Evolutionary conservation across 2,329 filamentous ascomycete genomes (phyloP).

Genomic region (Colletotrichum truncatum): DNA sequence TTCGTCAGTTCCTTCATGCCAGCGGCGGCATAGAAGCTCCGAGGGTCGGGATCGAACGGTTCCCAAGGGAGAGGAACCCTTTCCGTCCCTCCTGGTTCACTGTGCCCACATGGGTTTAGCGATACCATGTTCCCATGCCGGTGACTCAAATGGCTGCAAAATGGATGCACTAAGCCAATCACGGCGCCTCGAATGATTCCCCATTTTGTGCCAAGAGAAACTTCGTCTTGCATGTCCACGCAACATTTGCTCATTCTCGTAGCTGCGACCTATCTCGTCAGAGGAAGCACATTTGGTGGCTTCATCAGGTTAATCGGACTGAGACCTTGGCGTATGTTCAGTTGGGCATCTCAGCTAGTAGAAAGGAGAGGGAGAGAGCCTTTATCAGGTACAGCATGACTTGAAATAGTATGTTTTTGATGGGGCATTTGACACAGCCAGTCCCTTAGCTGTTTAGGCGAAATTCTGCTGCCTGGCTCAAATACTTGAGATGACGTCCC

Average conservation of each 20-base stretch:
- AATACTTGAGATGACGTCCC: background rate
- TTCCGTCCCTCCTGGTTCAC: background rate
- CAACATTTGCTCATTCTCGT: background rate
- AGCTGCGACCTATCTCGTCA: background rate
- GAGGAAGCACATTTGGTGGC: background rate
- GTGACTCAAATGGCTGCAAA: slow-evolving; percentile 4
- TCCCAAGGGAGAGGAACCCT: background rate
- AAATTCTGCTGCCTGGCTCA: background rate
- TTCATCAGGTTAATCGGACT: background rate
- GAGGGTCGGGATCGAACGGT: background rate
- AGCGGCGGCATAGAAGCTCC: background rate
- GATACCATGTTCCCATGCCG: background rate
- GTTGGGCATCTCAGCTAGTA: background rate
- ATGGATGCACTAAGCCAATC: background rate
- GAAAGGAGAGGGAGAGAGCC: background rate
- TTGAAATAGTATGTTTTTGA: too few relatives aligned
- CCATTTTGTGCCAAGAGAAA: background rate
- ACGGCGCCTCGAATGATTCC: background rate
- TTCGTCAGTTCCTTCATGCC: background rate
- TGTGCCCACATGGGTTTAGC: background rate
- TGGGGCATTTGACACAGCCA: too few relatives aligned
- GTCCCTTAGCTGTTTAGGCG: too few relatives aligned
- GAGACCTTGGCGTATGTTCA: slow-evolving; percentile 12
- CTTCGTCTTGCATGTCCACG: background rate
- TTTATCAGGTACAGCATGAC: background rate